These are phyloP conservation scores for Malbranchea cinnamomea DNA, from an alignment of 2,329 filamentous ascomycete genomes.

Conservation along the genomic window DNA sequence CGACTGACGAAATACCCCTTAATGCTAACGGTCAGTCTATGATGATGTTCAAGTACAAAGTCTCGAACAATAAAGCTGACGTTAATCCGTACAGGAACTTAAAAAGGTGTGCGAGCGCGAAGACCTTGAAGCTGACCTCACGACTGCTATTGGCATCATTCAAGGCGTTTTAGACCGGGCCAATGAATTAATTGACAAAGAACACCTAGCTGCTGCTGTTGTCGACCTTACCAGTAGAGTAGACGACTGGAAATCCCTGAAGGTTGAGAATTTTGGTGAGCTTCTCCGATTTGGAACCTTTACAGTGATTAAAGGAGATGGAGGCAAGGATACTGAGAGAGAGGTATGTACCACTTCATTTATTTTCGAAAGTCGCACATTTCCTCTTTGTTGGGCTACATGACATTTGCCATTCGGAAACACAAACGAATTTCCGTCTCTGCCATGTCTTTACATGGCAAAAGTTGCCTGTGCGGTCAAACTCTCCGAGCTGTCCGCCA, in stretches of 20 bases:
- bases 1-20: conserved; percentile 88
- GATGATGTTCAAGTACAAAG: no score
- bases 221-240: conserved; percentile 69
- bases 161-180: conserved; percentile 69
- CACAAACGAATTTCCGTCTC: no score
- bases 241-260: conserved; percentile 93
- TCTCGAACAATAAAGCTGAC: conserved; percentile 1
- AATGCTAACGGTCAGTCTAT: conserved; percentile 64
- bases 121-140: conserved; percentile 55
- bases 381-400: not conserved
- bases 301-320: conserved; percentile 65
- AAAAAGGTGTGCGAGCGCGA: conserved; percentile 69
- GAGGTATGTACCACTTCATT: conserved; percentile 48
- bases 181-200: conserved; percentile 80
- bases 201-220: conserved; percentile 69
- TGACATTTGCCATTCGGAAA: no score
- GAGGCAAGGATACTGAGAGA: conserved; percentile 74
- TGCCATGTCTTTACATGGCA: no score
- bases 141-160: conserved; percentile 63
- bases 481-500: no score
- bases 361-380: conserved; percentile 7
- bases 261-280: conserved; percentile 79
- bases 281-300: conserved; percentile 80
- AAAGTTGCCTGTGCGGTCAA: no score
- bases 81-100: conserved; percentile 46